phyloP scores from a whole-genome alignment of 2,329 filamentous ascomycete species.

The Trichoderma citrinoviride region DNA sequence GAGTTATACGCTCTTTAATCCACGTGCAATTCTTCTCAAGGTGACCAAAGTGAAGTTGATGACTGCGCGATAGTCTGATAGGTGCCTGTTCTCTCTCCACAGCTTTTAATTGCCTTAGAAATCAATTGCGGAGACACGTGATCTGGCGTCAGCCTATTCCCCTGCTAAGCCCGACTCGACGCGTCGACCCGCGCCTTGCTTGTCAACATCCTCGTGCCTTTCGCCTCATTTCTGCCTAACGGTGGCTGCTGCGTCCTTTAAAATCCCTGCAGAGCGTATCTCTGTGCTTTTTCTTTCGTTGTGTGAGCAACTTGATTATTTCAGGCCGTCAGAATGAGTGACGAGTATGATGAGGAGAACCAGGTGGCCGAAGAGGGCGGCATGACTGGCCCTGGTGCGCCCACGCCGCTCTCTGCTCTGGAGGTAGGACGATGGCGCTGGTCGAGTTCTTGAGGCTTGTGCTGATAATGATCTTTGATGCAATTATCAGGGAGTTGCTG shows the following conservation, averaged over 20 bases:
- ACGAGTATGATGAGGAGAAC: conserved; percentile 65
- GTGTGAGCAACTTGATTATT: neutral
- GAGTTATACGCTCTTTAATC: neutral
- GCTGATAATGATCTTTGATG: neutral
- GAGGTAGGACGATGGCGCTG: conserved; percentile 61
- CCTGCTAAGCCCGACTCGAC: conserved; percentile 31
- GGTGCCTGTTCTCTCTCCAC: neutral
- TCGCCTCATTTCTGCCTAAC: conserved; percentile 21
- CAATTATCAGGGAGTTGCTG: conserved; percentile 69
- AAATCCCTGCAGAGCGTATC: neutral
- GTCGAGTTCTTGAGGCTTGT: neutral
- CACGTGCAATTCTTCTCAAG: neutral
- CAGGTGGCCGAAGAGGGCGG: conserved; percentile 66
- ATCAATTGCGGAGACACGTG: conserved; percentile 34
- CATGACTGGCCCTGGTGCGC: conserved; percentile 83
- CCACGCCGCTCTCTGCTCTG: conserved; percentile 78
- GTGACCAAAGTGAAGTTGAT: neutral
- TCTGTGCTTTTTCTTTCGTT: neutral
- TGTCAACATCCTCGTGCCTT: conserved; percentile 27
- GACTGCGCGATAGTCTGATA: neutral
- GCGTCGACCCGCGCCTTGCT: conserved; percentile 36
- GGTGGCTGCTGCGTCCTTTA: neutral
- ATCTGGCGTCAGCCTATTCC: conserved; percentile 36
- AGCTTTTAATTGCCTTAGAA: conserved; percentile 14
- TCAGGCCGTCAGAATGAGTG: conserved; percentile 40